Evolutionary conservation across 371 early-diverging fungal genomes (phyloP).

Genomic region (Nematocida sp.): DNA sequence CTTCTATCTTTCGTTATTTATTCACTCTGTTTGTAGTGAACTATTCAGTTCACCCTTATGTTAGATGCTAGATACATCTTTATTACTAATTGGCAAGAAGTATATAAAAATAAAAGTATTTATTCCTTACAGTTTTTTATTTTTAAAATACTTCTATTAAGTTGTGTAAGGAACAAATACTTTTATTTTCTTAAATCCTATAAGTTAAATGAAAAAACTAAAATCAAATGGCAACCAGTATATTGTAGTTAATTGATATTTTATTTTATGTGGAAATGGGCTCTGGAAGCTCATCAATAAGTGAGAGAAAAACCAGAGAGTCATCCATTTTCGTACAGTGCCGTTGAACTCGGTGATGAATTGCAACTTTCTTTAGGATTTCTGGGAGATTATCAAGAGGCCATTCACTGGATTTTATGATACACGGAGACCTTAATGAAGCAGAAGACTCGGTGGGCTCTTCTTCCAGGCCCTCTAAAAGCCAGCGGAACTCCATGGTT

Average conservation of each 20-base stretch:
- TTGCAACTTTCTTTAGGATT: neutral
- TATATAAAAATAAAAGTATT: neutral
- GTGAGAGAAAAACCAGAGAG: neutral
- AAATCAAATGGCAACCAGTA: too few relatives aligned
- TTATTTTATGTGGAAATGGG: too few relatives aligned
- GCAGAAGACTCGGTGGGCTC: neutral
- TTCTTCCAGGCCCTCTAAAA: slow-evolving; percentile 9
- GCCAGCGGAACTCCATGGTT: slow-evolving; percentile 53
- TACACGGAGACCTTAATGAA: slow-evolving; percentile 23
- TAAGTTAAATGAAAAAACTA: too few relatives aligned
- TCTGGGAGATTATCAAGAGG: neutral
- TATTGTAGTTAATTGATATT: too few relatives aligned
- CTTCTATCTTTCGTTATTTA: neutral
- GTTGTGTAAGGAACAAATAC: too few relatives aligned
- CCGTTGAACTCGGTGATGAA: slow-evolving; percentile 22
- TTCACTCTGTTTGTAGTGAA: neutral
- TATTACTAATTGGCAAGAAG: neutral
- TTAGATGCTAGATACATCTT: too few relatives aligned
- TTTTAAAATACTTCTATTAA: too few relatives aligned
- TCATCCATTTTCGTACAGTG: neutral
- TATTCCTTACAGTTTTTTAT: too few relatives aligned
- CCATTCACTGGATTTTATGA: neutral
- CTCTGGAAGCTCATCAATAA: slow-evolving; percentile 31
- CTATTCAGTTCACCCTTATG: neutral
- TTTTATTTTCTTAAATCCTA: too few relatives aligned